A percentile compares a stretch with the other conserved stretches of the same genome.
These are phyloP conservation scores for Xylariaceae sp. DNA, from an alignment of 2,329 filamentous ascomycete species.

Conservation along the genomic window DNA sequence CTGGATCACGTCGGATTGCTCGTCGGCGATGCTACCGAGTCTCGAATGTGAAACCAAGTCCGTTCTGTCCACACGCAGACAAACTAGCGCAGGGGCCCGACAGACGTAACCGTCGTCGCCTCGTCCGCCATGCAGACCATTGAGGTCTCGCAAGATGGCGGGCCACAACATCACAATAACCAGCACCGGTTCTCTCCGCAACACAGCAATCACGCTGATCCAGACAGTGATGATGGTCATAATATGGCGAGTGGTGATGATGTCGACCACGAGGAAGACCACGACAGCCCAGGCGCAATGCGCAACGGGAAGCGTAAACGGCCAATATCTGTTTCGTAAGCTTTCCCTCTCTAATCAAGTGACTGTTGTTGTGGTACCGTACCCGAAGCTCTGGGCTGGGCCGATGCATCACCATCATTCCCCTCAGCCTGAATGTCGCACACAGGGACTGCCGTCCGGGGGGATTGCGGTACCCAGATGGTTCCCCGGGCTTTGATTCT, in stretches of 20 bases:
- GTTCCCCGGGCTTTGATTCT: too few species aligned
- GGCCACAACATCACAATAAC: slow-evolving; percentile 9
- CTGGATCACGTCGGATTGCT: slow-evolving; percentile 41
- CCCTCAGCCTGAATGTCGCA: not conserved
- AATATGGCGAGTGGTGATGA: slow-evolving; percentile 43
- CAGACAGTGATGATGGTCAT: slow-evolving; percentile 49
- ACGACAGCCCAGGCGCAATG: slow-evolving; percentile 35
- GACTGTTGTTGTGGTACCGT: slow-evolving; percentile 6
- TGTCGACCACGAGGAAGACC: slow-evolving; percentile 36
- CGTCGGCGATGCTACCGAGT: slow-evolving; percentile 29
- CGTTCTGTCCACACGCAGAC: slow-evolving; percentile 7
- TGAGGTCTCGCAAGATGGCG: slow-evolving; percentile 23
- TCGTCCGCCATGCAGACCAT: slow-evolving; percentile 22
- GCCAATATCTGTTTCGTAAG: slow-evolving; percentile 59
- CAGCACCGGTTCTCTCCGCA: slow-evolving; percentile 12
- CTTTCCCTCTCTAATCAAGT: slow-evolving; percentile 8
- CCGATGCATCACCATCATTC: not conserved
- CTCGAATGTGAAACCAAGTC: not conserved
- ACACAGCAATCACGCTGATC: slow-evolving; percentile 28
- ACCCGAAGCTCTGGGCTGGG: not conserved
- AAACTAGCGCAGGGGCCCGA: not conserved
- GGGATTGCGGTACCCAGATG: too few species aligned
- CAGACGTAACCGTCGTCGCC: not conserved
- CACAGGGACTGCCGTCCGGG: too few species aligned
- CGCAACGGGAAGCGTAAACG: slow-evolving; percentile 57